Base-by-base conservation (phyloP, 768 basidiomycete genomes). In the Tylopilus felleus region DNA sequence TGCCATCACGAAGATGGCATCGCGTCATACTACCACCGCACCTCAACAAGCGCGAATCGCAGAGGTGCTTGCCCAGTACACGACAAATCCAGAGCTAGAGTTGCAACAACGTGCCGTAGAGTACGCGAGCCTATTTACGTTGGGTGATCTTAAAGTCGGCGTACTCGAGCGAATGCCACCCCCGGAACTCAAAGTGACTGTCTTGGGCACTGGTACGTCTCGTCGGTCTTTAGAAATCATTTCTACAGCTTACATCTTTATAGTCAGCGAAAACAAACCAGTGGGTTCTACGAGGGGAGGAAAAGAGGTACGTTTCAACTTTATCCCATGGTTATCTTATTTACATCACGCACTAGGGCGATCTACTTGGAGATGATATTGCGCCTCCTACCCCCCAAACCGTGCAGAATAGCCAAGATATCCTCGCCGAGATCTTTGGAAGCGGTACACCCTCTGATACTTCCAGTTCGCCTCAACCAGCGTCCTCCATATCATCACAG, bases 121-220 rank as follows among this genome's bases (percentile, higher is more conserved):
- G 71, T 98, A 94, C 70, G 90, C 88, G 1, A 88, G 83, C 61
- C 68, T 99, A 60, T 93, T 92, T 67, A 82, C 79, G 27, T 72
- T 92, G 8, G 86, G 86, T 6, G 84, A 89, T n/a, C 73, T 90
- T 21, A 78, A 82, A 55, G 77, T 80, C 8, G 97, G 96, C 35
- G 93, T 99, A 1, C 71, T 98, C 55, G 97, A 99, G 74, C 82
- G 93, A 51, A 99, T 99, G 97, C 97, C 97, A n/a, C 90, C 93
- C 6, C 97, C 97, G 2, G 97, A 99, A 69, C 74, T 98, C 59
- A 97, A 95, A 74, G 88, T 90, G n/a, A 98, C 96, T 3, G 90
- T 98, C 2, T 89, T 96, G 80, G 97, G 93, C 43, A 80, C 88
- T 55, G 90, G 93, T 95, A 60, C 59, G 83, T 74, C 36, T 33